Conservation (phyloP, 1,284 basidiomycete species). For the Ceratobasidium sp. region DNA sequence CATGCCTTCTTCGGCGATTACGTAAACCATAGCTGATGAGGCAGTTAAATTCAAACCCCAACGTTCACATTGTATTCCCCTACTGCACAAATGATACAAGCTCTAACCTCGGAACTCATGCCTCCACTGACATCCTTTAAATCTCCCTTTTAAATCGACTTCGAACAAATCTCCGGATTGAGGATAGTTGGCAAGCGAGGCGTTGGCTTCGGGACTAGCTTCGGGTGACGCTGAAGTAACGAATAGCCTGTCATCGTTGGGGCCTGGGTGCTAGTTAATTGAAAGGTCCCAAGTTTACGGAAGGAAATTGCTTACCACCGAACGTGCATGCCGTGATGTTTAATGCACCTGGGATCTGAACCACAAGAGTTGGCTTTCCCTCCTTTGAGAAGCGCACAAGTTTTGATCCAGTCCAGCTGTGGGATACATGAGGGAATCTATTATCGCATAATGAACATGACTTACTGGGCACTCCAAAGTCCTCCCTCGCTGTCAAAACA, state of each 20-base stretch:
- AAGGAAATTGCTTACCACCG: conserved; percentile 64
- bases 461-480: conserved; percentile 70
- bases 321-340: conserved; percentile 72
- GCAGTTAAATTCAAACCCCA: neutral
- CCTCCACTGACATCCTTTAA: conserved; percentile 51
- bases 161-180: conserved; percentile 70
- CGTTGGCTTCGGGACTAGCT: conserved; percentile 41
- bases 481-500: conserved; percentile 69
- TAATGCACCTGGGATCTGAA: conserved; percentile 63
- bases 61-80: neutral
- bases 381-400: conserved; percentile 27
- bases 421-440: neutral
- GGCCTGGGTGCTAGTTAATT: conserved; percentile 52
- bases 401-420: conserved; percentile 29
- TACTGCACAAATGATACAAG: neutral
- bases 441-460: conserved; percentile 32
- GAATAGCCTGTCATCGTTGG: conserved; percentile 66
- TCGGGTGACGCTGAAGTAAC: conserved; percentile 62
- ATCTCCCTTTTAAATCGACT: conserved; percentile 63
- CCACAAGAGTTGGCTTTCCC: conserved; percentile 49
- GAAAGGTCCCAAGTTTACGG: neutral
- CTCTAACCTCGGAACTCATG: conserved; percentile 35
- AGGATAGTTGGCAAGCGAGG: conserved; percentile 53
- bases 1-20: neutral
- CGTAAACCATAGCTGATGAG: neutral